phyloP scores from a whole-genome alignment of 2,329 filamentous ascomycete genomes.

The Rhinocladiella similis region DNA sequence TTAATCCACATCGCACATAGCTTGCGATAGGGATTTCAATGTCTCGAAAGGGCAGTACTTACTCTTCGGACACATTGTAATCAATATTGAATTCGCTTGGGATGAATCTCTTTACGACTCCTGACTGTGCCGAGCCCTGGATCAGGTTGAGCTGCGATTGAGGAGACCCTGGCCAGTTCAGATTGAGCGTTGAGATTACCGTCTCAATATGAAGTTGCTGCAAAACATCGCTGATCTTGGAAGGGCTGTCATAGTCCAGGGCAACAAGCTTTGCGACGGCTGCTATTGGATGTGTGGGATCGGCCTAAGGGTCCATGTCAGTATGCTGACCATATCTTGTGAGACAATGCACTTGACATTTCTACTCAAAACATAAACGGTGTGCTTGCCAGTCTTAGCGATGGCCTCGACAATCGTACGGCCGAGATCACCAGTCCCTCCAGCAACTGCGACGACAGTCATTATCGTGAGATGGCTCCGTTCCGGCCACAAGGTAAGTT shows the following conservation, averaged over 20 bases:
- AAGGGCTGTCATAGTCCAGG: conserved; percentile 9
- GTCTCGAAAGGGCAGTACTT: neutral
- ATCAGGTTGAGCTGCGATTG: conserved; percentile 22
- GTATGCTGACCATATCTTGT: neutral
- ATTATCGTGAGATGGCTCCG: conserved; percentile 9
- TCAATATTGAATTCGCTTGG: conserved; percentile 17
- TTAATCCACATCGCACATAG: neutral
- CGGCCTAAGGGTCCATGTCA: neutral
- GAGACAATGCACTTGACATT: neutral
- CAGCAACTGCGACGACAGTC: conserved; percentile 27
- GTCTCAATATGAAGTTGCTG: conserved; percentile 18
- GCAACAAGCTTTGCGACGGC: neutral
- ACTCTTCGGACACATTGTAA: conserved; percentile 9
- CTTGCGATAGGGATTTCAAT: neutral
- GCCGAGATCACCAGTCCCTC: conserved; percentile 25
- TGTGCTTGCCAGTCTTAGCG: conserved; percentile 15
- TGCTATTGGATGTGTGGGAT: neutral
- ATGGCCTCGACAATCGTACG: conserved; percentile 22
- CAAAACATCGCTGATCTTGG: conserved; percentile 12
- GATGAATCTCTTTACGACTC: conserved; percentile 18
- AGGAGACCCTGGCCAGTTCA: conserved; percentile 1
- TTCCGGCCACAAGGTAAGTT: too few species aligned
- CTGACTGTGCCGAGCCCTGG: conserved; percentile 12
- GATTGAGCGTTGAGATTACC: conserved; percentile 22
- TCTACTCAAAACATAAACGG: conserved; percentile 21